Evolutionary conservation across 441 rosid species (phyloP).

Genomic region (Populus hybrid): DNA sequence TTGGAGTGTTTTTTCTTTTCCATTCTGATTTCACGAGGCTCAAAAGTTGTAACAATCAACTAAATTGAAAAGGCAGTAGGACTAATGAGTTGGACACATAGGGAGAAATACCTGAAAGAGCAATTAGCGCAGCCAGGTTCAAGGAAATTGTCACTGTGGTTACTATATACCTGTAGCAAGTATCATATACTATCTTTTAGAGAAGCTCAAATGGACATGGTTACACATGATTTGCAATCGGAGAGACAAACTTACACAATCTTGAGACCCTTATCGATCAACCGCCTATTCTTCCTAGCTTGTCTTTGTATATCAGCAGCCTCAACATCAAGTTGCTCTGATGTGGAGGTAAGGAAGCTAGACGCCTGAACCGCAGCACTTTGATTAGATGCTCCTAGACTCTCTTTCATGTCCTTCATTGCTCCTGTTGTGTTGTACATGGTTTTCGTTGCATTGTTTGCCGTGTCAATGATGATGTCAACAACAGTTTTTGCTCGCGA

Average conservation of each 20-base stretch:
- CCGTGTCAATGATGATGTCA: conserved; percentile 51
- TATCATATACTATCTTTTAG: neutral
- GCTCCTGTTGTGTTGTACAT: conserved; percentile 57
- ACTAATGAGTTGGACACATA: too few species aligned
- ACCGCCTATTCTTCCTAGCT: conserved; percentile 51
- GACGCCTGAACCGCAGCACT: conserved; percentile 17
- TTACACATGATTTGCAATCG: too few species aligned
- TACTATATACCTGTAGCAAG: conserved; percentile 44
- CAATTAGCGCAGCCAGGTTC: conserved; percentile 43
- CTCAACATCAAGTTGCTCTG: conserved; percentile 37
- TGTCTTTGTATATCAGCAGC: conserved; percentile 44
- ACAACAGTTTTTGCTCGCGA: conserved; percentile 47
- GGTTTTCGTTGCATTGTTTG: conserved; percentile 53
- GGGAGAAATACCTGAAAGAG: conserved; percentile 43
- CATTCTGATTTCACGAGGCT: neutral
- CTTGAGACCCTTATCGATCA: conserved; percentile 48
- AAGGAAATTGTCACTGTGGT: conserved; percentile 44
- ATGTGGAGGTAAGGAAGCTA: conserved; percentile 45
- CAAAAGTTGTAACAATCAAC: neutral
- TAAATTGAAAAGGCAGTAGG: neutral
- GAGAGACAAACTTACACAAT: conserved; percentile 36
- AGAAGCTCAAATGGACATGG: neutral
- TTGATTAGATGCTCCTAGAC: conserved; percentile 29
- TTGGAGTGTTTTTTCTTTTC: neutral
- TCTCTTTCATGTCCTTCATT: conserved; percentile 46